A percentile compares a stretch with the other conserved stretches of the same genome.
These are phyloP conservation scores for Hibiscus tridactylites DNA, from an alignment of 345 rosid genomes.

Conservation along the genomic window DNA sequence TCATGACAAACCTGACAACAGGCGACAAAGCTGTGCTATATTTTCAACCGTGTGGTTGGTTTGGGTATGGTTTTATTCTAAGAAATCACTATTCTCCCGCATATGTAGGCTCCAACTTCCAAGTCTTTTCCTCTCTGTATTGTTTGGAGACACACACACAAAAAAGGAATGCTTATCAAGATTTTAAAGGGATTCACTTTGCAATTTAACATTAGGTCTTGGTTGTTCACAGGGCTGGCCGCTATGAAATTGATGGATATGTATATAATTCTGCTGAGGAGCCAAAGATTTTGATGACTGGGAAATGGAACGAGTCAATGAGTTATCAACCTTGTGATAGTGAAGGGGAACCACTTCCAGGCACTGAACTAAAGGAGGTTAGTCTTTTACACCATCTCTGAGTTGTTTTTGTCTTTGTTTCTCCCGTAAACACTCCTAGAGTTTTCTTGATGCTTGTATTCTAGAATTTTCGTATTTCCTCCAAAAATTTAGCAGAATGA, in stretches of 20 bases:
- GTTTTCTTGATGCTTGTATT: not conserved
- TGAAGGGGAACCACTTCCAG: slow-evolving; percentile 77
- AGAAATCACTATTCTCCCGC: not conserved
- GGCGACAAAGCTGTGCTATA: slow-evolving; percentile 71
- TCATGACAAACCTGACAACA: slow-evolving; percentile 63
- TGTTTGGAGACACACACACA: not conserved
- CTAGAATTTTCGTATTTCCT: not conserved
- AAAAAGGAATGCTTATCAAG: not conserved
- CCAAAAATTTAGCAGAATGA: too few species aligned
- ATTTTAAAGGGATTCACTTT: not conserved
- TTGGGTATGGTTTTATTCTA: slow-evolving; percentile 39
- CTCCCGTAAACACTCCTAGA: not conserved
- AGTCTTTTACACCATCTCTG: not conserved
- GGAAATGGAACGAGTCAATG: slow-evolving; percentile 76
- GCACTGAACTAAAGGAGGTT: slow-evolving; percentile 76
- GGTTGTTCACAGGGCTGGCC: slow-evolving; percentile 60
- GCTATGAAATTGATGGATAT: slow-evolving; percentile 84
- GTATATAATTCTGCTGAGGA: slow-evolving; percentile 71
- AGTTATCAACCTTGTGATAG: slow-evolving; percentile 69
- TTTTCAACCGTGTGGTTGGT: slow-evolving; percentile 85
- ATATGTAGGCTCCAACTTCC: not conserved
- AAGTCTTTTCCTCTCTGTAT: not conserved
- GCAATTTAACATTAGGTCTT: not conserved
- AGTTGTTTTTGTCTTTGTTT: not conserved
- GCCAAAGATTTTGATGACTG: slow-evolving; percentile 80